Conservation (phyloP, 768 basidiomycete genomes). For the Inosperma sp. region DNA sequence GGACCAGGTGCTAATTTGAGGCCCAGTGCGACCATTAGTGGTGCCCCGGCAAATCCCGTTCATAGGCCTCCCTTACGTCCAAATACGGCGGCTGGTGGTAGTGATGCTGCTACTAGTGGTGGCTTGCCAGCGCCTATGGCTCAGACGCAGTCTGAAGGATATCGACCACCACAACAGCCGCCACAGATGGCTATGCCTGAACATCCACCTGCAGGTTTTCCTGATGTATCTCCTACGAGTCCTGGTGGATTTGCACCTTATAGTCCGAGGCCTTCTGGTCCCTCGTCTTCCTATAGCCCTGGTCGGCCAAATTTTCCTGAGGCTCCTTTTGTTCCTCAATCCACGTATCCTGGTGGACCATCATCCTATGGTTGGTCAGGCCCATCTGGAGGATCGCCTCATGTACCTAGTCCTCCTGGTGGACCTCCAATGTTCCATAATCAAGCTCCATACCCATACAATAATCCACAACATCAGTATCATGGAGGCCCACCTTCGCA, state of each 20-base stretch:
- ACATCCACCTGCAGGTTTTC: not conserved
- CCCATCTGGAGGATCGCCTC: no score
- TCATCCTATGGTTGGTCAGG: no score
- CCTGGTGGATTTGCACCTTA: not conserved
- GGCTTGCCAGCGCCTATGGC: not conserved
- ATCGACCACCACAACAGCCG: not conserved
- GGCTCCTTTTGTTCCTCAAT: no score
- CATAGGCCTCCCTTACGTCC: constrained; percentile 11
- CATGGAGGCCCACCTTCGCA: no score
- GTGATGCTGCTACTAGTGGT: not conserved
- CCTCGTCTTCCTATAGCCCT: not conserved
- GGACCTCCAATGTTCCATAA: no score
- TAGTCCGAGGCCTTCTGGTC: not conserved
- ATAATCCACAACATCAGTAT: no score
- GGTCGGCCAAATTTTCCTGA: constrained; percentile 3
- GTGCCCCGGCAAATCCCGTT: constrained; percentile 11
- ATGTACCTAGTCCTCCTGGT: no score
- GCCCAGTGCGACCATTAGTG: constrained; percentile 23
- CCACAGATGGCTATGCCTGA: not conserved
- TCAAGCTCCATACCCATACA: no score
- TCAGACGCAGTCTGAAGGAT: no score
- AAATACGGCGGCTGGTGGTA: constrained; percentile 4
- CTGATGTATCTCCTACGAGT: not conserved
- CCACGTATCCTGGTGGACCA: no score
- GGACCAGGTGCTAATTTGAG: constrained; percentile 21